Conservation (phyloP, 352 stramenopile genomes). For the Pythium biforme region DNA sequence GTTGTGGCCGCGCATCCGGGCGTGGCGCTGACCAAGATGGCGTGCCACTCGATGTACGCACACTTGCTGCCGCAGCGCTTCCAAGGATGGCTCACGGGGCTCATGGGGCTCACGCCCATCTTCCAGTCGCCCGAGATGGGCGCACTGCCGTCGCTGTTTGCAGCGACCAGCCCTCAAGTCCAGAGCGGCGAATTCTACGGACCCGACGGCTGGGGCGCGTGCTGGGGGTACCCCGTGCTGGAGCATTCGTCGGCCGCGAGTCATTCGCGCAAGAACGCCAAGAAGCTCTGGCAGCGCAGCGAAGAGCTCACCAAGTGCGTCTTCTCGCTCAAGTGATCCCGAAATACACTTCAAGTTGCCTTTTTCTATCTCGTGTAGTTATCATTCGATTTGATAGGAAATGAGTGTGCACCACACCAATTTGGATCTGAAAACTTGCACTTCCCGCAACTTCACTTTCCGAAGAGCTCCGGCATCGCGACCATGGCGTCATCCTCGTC, state of each 20-base stretch:
- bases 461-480: neutral
- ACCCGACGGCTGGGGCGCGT: slow-evolving; percentile 35
- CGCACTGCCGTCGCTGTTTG: slow-evolving; percentile 30
- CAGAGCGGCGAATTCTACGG: slow-evolving; percentile 35
- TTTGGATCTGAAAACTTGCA: slow-evolving; percentile 4
- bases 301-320: slow-evolving; percentile 19
- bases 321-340: slow-evolving; percentile 13
- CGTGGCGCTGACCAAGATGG: slow-evolving; percentile 49
- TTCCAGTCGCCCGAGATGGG: slow-evolving; percentile 29
- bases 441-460: neutral
- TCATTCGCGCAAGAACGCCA: slow-evolving; percentile 16
- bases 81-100: slow-evolving; percentile 25
- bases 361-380: slow-evolving; percentile 1
- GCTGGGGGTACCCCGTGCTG: slow-evolving; percentile 18
- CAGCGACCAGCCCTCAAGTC: slow-evolving; percentile 17
- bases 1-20: slow-evolving; percentile 28
- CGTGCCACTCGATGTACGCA: slow-evolving; percentile 38
- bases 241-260: slow-evolving; percentile 21
- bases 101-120: slow-evolving; percentile 25
- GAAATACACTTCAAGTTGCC: neutral
- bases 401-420: slow-evolving; percentile 7
- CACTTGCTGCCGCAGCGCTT: slow-evolving; percentile 20
- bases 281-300: slow-evolving; percentile 20
- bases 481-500: slow-evolving; percentile 3
- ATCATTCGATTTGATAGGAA: neutral